These are phyloP conservation scores for Cystobasidiaceae sp. DNA, from an alignment of 1,284 basidiomycete genomes.

Conservation along the genomic window DNA sequence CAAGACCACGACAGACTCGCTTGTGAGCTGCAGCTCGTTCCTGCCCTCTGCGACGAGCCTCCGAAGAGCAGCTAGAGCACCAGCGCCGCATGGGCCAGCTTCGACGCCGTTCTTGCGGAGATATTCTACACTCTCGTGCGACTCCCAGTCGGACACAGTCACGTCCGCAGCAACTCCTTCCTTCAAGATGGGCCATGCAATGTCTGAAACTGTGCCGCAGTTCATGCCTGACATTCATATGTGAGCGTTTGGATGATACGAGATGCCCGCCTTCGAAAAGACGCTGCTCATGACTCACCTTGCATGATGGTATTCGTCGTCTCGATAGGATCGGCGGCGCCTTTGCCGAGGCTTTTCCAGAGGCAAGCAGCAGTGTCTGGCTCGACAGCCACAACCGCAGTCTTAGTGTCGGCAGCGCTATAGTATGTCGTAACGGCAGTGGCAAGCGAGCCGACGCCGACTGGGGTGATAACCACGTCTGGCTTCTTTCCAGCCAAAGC, in stretches of 20 bases:
- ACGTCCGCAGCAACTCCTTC: slow-evolving; percentile 22
- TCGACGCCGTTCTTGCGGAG: background rate
- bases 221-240: slow-evolving; percentile 32
- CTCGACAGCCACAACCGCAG: slow-evolving; percentile 30
- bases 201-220: slow-evolving; percentile 32
- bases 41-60: background rate
- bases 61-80: background rate
- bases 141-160: slow-evolving; percentile 24
- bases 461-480: slow-evolving; percentile 25
- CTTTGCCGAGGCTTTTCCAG: slow-evolving; percentile 10
- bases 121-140: slow-evolving; percentile 21
- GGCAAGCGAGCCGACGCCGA: slow-evolving; percentile 32
- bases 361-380: slow-evolving; percentile 30
- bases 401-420: background rate
- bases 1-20: background rate
- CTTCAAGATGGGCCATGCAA: slow-evolving; percentile 30
- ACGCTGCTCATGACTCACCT: no score
- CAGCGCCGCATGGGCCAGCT: background rate
- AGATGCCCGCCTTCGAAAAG: no score
- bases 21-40: background rate
- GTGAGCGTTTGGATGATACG: no score
- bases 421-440: slow-evolving; percentile 32
- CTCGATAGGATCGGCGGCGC: background rate
- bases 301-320: slow-evolving; percentile 27
- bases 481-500: background rate